Percentiles rank a stretch among this genome's conserved stretches.
Evolutionary conservation across 2,329 filamentous ascomycete genomes (phyloP).

Genomic region (Paracoccidioides brasiliensis): DNA sequence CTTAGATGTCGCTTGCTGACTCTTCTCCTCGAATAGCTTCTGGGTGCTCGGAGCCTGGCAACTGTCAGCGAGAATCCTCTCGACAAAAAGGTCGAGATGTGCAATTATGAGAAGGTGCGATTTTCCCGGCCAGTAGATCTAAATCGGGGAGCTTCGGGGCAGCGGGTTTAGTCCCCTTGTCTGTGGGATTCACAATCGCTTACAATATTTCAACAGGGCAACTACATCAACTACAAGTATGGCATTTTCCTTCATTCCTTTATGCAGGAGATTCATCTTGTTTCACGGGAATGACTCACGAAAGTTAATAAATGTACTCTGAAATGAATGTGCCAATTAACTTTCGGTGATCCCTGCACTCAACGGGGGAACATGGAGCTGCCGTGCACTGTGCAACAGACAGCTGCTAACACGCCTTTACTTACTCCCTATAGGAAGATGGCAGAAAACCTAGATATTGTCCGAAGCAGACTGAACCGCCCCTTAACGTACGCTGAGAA

Average conservation of each 20-base stretch:
- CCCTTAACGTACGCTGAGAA: constrained; percentile 95
- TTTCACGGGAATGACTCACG: neutral
- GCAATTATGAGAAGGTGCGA: constrained; percentile 73
- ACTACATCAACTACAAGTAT: constrained; percentile 92
- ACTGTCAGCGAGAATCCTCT: constrained; percentile 77
- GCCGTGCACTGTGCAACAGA: neutral
- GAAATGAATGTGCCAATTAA: neutral
- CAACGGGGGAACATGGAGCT: neutral
- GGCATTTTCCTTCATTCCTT: neutral
- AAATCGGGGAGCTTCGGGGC: constrained; percentile 15
- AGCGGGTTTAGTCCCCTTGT: constrained; percentile 4
- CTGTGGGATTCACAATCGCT: constrained; percentile 16
- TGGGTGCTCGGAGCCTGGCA: constrained; percentile 58
- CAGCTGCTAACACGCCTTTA: constrained; percentile 14
- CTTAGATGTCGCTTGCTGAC: constrained; percentile 15
- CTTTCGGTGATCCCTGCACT: neutral
- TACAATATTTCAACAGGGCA: constrained; percentile 38
- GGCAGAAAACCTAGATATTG: constrained; percentile 90
- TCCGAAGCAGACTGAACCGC: constrained; percentile 77
- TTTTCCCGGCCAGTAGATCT: constrained; percentile 6
- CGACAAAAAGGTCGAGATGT: constrained; percentile 93
- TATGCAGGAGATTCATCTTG: neutral
- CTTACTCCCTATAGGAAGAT: constrained; percentile 58
- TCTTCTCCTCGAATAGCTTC: constrained; percentile 38
- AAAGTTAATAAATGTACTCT: neutral